Evolutionary conservation across 192 early-diverging fungal genomes (phyloP).

Genomic region (Mortierella hygrophila): DNA sequence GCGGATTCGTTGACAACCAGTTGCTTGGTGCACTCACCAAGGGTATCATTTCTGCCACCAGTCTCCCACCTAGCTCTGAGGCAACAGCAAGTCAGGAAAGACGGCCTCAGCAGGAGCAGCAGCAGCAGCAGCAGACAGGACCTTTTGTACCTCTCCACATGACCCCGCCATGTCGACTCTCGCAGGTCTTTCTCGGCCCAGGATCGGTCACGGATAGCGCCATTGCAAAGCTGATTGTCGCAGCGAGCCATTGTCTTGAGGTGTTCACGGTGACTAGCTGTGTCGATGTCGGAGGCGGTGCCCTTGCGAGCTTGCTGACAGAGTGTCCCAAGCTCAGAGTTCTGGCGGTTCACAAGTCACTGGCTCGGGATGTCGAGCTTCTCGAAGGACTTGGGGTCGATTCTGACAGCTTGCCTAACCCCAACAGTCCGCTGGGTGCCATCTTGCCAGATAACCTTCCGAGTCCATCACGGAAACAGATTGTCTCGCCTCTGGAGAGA

Average conservation of each 20-base stretch:
- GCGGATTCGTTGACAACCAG: conserved; percentile 49
- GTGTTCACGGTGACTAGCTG: conserved; percentile 47
- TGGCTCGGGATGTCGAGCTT: conserved; percentile 38
- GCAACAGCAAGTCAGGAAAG: neutral
- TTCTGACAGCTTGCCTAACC: neutral
- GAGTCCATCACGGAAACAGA: conserved; percentile 1
- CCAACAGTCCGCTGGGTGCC: neutral
- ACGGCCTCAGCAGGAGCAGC: neutral
- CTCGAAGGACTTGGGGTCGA: conserved; percentile 35
- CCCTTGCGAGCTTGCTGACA: conserved; percentile 39
- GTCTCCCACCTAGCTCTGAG: too few species aligned
- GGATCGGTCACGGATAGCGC: conserved; percentile 50
- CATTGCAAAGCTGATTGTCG: conserved; percentile 39
- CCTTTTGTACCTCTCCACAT: neutral
- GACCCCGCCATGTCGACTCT: conserved; percentile 15
- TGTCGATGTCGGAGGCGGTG: conserved; percentile 47
- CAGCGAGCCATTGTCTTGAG: conserved; percentile 28
- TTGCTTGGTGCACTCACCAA: conserved; percentile 30
- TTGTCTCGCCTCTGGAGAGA: conserved; percentile 41
- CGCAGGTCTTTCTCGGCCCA: conserved; percentile 47
- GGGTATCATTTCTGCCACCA: conserved; percentile 6
- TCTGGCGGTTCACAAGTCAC: conserved; percentile 28
- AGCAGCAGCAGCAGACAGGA: neutral
- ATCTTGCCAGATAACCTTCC: neutral
- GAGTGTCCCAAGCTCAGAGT: conserved; percentile 44